Percentiles rank a stretch among this genome's conserved stretches.
Conservation (phyloP, 768 basidiomycete genomes). For the Trametes gibbosa region DNA sequence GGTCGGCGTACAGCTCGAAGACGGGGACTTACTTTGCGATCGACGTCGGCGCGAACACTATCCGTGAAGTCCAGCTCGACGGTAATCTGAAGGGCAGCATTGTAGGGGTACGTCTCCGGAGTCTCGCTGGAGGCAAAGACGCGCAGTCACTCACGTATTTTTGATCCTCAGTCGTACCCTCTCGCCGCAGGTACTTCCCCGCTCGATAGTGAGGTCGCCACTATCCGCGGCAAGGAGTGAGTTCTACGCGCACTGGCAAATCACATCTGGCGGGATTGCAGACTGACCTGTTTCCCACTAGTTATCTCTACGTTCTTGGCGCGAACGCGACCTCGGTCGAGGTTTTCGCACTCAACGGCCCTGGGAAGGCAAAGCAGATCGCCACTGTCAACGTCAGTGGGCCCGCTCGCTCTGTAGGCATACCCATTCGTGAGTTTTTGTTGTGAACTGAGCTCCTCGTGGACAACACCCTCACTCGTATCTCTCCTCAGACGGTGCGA, state of each 20-base stretch:
- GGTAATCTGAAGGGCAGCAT: slow-evolving; percentile 42
- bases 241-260: background rate
- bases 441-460: too few species aligned
- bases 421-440: slow-evolving; percentile 29
- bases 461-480: background rate
- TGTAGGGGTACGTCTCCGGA: slow-evolving; percentile 34
- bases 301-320: slow-evolving; percentile 41
- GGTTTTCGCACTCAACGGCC: slow-evolving; percentile 37
- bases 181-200: slow-evolving; percentile 17
- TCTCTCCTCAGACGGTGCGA: slow-evolving; percentile 23
- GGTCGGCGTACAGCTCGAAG: slow-evolving; percentile 27
- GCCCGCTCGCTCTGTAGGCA: slow-evolving; percentile 31
- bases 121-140: too few species aligned
- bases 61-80: slow-evolving; percentile 47
- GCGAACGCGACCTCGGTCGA: slow-evolving; percentile 38
- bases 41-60: slow-evolving; percentile 24
- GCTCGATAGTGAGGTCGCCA: slow-evolving; percentile 30
- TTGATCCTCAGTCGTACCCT: slow-evolving; percentile 21
- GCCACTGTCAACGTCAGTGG: slow-evolving; percentile 33
- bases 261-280: too few species aligned
- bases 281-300: slow-evolving; percentile 15
- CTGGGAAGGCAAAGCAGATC: slow-evolving; percentile 34
- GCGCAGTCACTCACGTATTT: background rate
- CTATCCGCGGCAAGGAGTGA: slow-evolving; percentile 30
- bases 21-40: slow-evolving; percentile 32